Conservation (phyloP, 768 basidiomycete species). For the Phlebiopsis flavidoalba region DNA sequence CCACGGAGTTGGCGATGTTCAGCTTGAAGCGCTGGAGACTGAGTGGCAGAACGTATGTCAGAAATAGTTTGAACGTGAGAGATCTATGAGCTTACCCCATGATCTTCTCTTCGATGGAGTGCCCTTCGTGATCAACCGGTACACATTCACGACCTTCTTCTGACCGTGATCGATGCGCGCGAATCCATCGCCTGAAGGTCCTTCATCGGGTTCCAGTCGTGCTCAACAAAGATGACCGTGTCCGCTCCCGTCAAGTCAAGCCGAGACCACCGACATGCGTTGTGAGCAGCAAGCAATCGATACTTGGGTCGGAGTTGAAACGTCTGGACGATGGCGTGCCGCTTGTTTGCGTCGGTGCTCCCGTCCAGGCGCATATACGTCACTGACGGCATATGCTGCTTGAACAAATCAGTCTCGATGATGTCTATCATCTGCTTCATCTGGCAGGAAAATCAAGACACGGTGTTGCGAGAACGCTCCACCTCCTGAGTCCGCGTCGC, state of each 20-base stretch:
- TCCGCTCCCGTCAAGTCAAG: conserved; percentile 96
- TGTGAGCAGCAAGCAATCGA: conserved; percentile 92
- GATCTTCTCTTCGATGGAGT: conserved; percentile 98
- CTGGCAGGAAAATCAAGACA: conserved; percentile 98
- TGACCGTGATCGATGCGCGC: conserved; percentile 95
- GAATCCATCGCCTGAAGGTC: conserved; percentile 98
- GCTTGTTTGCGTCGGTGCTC: conserved; percentile 84
- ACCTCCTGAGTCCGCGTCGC: conserved; percentile 43
- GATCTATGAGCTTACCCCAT: conserved; percentile 73
- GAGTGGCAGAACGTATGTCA: conserved; percentile 11
- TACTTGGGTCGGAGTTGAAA: conserved; percentile 97
- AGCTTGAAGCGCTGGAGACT: conserved; percentile 98
- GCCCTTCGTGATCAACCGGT: conserved; percentile 93
- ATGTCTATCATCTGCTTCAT: conserved; percentile 99
- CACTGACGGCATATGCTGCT: conserved; percentile 86
- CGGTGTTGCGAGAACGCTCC: conserved; percentile 88
- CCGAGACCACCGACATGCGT: conserved; percentile 97
- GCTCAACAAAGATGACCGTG: conserved; percentile 98
- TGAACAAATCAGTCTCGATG: conserved; percentile 92
- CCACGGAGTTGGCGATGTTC: conserved; percentile 94
- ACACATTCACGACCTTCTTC: conserved; percentile 98
- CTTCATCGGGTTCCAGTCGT: conserved; percentile 99
- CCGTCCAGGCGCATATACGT: conserved; percentile 99
- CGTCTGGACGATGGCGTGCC: conserved; percentile 95
- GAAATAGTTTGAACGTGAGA: conserved; percentile 3